Evolutionary conservation across 1,284 basidiomycete species (phyloP).

Genomic region (Hypsizygus ulmarius): DNA sequence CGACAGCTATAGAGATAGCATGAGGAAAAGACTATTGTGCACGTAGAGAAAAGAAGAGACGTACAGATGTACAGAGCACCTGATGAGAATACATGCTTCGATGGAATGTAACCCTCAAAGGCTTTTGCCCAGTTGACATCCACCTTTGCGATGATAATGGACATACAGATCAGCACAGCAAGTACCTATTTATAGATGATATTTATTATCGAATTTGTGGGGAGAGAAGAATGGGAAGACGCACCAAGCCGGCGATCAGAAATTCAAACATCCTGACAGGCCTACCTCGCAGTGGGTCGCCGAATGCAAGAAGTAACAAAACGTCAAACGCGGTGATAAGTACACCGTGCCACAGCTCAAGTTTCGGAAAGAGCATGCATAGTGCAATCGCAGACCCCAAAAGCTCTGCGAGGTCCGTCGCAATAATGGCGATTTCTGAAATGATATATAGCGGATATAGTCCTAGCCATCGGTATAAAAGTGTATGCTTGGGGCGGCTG

Average conservation of each 20-base stretch:
- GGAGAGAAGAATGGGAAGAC: constrained; percentile 8
- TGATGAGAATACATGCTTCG: constrained; percentile 57
- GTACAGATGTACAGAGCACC: constrained; percentile 79
- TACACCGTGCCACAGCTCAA: constrained; percentile 81
- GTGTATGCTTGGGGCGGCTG: constrained; percentile 60
- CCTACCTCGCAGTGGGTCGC: constrained; percentile 55
- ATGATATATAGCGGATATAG: constrained; percentile 70
- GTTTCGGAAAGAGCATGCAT: constrained; percentile 75
- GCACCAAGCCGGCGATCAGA: constrained; percentile 73
- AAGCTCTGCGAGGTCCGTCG: constrained; percentile 73
- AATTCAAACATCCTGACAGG: constrained; percentile 78
- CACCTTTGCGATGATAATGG: constrained; percentile 75
- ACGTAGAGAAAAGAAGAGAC: constrained; percentile 19
- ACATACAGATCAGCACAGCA: constrained; percentile 80
- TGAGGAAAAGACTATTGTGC: constrained; percentile 3
- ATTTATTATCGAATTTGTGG: neutral
- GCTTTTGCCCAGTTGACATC: constrained; percentile 74
- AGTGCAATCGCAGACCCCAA: constrained; percentile 67
- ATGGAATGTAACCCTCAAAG: constrained; percentile 87
- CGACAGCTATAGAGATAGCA: constrained; percentile 54
- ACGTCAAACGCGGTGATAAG: constrained; percentile 85
- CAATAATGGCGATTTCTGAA: constrained; percentile 83
- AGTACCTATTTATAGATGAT: constrained; percentile 54
- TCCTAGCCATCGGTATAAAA: constrained; percentile 61
- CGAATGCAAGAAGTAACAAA: constrained; percentile 67